Evolutionary conservation across 148 eudicot species (phyloP).

Genomic region (Euryodendron excelsum): DNA sequence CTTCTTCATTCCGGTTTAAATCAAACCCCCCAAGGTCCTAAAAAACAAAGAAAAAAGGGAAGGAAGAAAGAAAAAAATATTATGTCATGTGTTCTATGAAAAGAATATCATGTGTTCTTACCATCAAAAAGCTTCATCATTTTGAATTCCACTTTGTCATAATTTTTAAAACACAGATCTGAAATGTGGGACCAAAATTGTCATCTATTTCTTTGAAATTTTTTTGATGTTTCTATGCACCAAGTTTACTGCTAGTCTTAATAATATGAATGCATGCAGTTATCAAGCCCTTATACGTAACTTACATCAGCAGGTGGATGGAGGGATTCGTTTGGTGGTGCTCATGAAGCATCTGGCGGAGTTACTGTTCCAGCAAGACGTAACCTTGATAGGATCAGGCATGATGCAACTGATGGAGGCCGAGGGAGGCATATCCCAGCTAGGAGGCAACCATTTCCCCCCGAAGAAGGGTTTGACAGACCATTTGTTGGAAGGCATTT

Average conservation of each 20-base stretch:
- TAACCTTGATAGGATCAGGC: slow-evolving; percentile 50
- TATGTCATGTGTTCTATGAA: no score
- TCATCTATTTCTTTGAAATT: background rate
- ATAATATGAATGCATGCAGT: background rate
- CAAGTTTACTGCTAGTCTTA: background rate
- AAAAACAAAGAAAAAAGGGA: no score
- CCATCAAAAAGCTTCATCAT: no score
- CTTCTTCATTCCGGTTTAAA: no score
- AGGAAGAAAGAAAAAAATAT: no score
- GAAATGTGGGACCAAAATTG: background rate
- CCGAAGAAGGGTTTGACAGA: slow-evolving; percentile 52
- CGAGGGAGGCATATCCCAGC: slow-evolving; percentile 41
- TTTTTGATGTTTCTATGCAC: background rate
- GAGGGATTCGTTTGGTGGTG: slow-evolving; percentile 51
- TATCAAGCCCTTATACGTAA: background rate
- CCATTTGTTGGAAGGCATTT: slow-evolving; percentile 52
- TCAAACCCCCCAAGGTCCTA: no score
- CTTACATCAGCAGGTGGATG: slow-evolving; percentile 47
- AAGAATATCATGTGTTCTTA: no score
- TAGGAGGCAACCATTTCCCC: slow-evolving; percentile 50
- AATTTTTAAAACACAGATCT: background rate
- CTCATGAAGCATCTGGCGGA: slow-evolving; percentile 32
- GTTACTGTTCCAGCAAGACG: slow-evolving; percentile 38
- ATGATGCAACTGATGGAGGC: slow-evolving; percentile 41
- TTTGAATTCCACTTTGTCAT: background rate